Conservation (phyloP, 257 asterid species). For the Capsicum pubescens region DNA sequence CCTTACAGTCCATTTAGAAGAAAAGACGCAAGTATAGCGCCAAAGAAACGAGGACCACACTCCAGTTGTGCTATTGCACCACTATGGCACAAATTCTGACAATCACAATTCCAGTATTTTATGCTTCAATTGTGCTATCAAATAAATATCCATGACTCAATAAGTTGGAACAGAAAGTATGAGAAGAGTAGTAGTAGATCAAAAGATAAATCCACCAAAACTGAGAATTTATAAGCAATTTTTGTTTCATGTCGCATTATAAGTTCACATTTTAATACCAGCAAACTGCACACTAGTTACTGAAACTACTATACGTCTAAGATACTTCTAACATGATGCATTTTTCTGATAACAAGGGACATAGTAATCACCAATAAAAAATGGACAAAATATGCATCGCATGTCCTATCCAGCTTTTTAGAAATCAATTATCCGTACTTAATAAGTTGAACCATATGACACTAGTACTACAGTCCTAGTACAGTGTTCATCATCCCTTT, state of each 20-base stretch:
- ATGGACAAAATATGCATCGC: background rate
- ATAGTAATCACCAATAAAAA: background rate
- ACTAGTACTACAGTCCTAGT: background rate
- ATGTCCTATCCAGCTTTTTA: background rate
- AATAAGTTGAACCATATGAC: background rate
- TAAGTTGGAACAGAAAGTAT: background rate
- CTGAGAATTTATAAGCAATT: background rate
- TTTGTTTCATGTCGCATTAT: background rate
- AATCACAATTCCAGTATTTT: background rate
- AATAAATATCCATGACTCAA: background rate
- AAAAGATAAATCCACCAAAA: background rate
- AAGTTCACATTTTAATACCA: background rate
- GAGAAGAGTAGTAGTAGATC: background rate
- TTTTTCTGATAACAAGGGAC: background rate
- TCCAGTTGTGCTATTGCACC: background rate
- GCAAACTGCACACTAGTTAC: background rate
- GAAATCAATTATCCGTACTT: background rate
- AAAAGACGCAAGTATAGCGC: background rate
- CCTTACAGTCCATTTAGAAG: background rate
- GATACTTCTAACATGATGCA: background rate
- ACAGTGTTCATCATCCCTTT: background rate
- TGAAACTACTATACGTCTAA: background rate
- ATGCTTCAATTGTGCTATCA: background rate
- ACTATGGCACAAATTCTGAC: background rate
- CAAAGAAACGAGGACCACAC: background rate